These are phyloP conservation scores for Neocucurbitaria cava DNA, from an alignment of 2,329 filamentous ascomycete genomes.

Conservation along the genomic window DNA sequence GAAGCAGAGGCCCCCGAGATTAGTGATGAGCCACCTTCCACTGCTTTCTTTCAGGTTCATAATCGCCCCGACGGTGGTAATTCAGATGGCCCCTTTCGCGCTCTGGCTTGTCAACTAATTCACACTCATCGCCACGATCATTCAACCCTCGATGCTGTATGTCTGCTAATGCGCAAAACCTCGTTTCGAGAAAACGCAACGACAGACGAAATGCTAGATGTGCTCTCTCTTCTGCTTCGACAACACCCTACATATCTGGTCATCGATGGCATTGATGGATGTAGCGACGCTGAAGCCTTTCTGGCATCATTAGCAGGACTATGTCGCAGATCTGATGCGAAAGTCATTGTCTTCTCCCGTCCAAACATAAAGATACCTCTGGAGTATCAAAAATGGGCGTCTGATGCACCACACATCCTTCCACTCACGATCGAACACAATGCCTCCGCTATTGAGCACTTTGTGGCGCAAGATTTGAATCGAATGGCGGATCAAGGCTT, in stretches of 20 bases:
- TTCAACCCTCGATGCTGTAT: constrained; percentile 33
- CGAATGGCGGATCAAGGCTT: constrained; percentile 38
- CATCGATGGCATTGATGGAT: constrained; percentile 41
- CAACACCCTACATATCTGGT: constrained; percentile 42
- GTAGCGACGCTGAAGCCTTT: constrained; percentile 25
- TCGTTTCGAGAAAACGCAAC: constrained; percentile 32
- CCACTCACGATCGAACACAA: constrained; percentile 25
- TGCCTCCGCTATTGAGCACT: constrained; percentile 22
- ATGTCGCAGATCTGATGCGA: constrained; percentile 31
- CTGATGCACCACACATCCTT: constrained; percentile 33
- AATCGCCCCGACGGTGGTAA: constrained; percentile 20
- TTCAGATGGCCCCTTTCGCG: constrained; percentile 31
- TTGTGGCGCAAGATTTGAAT: constrained; percentile 25
- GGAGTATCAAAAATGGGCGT: constrained; percentile 40
- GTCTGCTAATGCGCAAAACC: constrained; percentile 35
- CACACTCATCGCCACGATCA: constrained; percentile 31
- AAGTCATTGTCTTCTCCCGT: constrained; percentile 35
- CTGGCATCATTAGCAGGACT: constrained; percentile 29
- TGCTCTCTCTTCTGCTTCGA: constrained; percentile 33
- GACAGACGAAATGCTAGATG: constrained; percentile 32
- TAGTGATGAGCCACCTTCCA: constrained; percentile 29
- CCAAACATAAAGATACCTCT: constrained; percentile 33
- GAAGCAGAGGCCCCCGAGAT: constrained; percentile 30
- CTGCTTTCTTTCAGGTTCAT: constrained; percentile 30
- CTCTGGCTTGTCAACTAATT: constrained; percentile 34